Evolutionary conservation across 768 basidiomycete species (phyloP), one percentile per base, ranked within the genome.

Genomic region (Russula brevipes): DNA sequence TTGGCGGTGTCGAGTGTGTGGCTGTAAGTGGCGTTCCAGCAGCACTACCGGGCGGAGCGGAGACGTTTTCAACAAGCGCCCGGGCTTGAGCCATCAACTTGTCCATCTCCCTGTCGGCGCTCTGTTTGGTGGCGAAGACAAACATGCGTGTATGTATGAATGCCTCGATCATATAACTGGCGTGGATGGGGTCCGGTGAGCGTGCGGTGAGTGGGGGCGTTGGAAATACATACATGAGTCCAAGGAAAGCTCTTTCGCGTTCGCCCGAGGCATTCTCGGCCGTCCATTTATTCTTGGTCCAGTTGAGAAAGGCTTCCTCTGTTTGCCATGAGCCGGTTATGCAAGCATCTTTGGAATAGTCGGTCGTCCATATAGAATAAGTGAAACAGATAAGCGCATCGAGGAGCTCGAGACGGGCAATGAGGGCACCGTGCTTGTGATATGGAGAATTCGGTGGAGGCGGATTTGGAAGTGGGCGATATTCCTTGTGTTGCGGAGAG

Each of bases 381-480:
- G 88, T 84, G 75, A 93, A 94, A 75, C 87, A 88, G 47, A 93
- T 77, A 60, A 93, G 81, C 47, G 91, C 87, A 73, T 94, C 90
- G 45, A 91, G 75, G 52, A 89, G 85, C 72, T 92, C 91, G 19
- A 92, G 79, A 31, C 88, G 82, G 35, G 88, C 87, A 70, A 92
- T 87, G 66, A 89, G 75, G 24, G 85, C 84, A 19, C 87, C 89
- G 66, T 84, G 80, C 71, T 86, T 87, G 73, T 90, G 86, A 72
- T 92, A 92, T 42, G 81, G 75, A 0, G 89, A 89, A 65, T 81
- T 81, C 11, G 82, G 79, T 5, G 81, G 78, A 6, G 88, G 88
- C 2, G 90, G 87, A 66, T 82, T 78, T 5, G 77, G 73, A 12
- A 91, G 76, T 7, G 87, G 82, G 17, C 81, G 79, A 72, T 84